Conservation (phyloP, 306 rosid species). For the Acacia confusa region DNA sequence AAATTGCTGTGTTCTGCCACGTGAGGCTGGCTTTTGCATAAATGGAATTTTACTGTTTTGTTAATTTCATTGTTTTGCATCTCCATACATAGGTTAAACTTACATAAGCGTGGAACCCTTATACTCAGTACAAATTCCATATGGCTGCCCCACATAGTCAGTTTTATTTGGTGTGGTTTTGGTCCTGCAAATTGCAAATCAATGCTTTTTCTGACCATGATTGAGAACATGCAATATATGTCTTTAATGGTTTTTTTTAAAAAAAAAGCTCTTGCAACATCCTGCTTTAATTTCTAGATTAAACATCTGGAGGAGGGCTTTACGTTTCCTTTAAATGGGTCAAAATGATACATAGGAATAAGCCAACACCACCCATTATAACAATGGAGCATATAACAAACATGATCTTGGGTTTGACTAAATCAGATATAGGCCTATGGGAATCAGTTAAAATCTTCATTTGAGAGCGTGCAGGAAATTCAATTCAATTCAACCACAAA, state of each 20-base stretch:
- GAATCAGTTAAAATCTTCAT: conserved; percentile 11
- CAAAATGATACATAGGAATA: conserved; percentile 28
- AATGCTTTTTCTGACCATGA: conserved; percentile 25
- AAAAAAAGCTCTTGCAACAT: too few relatives aligned
- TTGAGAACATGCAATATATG: conserved; percentile 24
- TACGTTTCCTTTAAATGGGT: conserved; percentile 23
- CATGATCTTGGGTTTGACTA: conserved; percentile 45
- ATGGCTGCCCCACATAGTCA: conserved; percentile 20
- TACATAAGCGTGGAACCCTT: conserved; percentile 36
- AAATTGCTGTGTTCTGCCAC: conserved; percentile 24
- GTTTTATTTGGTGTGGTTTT: conserved; percentile 37
- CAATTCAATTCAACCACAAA: conserved; percentile 32
- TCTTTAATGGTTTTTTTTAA: neutral
- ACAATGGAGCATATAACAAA: conserved; percentile 40
- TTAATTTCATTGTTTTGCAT: conserved; percentile 27
- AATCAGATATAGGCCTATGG: conserved; percentile 24
- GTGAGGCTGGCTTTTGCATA: conserved; percentile 37
- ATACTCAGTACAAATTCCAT: conserved; percentile 27
- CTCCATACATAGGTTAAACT: conserved; percentile 19
- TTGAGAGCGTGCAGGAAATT: conserved; percentile 20
- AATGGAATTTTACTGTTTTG: conserved; percentile 7
- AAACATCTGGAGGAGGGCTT: conserved; percentile 12
- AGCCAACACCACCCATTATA: conserved; percentile 37
- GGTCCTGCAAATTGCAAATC: conserved; percentile 35
- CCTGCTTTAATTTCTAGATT: conserved; percentile 17